A percentile compares a stretch with the other conserved stretches of the same genome.
Evolutionary conservation across 169 alveolate species (phyloP).

Genomic region (Plasmodium inui): DNA sequence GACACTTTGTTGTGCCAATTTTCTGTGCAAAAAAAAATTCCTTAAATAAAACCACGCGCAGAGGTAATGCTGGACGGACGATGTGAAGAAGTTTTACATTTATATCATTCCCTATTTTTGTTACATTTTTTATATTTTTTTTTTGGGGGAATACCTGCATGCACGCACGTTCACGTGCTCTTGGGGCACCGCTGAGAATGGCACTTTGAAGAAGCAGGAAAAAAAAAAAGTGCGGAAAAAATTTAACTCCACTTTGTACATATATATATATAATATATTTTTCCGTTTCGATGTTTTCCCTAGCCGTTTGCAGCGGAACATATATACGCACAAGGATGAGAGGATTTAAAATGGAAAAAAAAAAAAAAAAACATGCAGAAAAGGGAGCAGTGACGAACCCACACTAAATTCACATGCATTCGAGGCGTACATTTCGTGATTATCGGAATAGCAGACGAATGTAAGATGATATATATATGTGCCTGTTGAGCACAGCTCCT

Average conservation of each 20-base stretch:
- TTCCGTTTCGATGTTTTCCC: not conserved
- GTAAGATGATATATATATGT: not conserved
- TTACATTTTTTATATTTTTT: too few species aligned
- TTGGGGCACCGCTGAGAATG: not conserved
- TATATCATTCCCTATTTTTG: not conserved
- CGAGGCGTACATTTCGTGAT: not conserved
- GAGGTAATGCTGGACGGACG: not conserved
- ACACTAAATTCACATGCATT: not conserved
- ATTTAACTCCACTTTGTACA: not conserved
- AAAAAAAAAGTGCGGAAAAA: not conserved
- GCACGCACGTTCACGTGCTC: not conserved
- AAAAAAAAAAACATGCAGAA: too few species aligned
- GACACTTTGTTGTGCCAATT: not conserved
- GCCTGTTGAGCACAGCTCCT: not conserved
- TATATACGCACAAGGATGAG: not conserved
- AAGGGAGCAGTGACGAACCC: not conserved
- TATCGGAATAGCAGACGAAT: not conserved
- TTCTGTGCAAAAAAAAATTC: not conserved
- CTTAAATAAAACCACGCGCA: not conserved
- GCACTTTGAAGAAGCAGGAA: not conserved
- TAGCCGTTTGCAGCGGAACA: not conserved
- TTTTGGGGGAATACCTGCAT: not conserved
- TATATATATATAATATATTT: too few species aligned
- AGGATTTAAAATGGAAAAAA: not conserved
- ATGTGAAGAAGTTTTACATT: not conserved